phyloP scores from a whole-genome alignment of 129 eudicot genomes.

The Tagetes patula region DNA sequence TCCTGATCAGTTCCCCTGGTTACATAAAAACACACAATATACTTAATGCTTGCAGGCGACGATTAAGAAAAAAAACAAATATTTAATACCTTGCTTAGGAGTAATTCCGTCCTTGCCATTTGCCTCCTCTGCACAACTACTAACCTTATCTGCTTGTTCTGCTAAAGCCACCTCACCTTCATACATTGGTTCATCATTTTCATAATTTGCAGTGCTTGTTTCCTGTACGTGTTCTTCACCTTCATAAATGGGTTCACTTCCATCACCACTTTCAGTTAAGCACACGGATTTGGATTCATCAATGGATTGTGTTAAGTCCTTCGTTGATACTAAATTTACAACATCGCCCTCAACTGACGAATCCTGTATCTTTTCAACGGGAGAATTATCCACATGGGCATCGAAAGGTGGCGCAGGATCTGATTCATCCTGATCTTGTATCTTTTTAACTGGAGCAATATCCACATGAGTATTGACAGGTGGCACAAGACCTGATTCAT shows the following conservation, averaged over 20 bases:
- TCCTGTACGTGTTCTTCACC: constrained; percentile 87
- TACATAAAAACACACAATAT: constrained; percentile 26
- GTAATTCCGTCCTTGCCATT: constrained; percentile 49
- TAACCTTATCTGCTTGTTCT: constrained; percentile 52
- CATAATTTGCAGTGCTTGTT: constrained; percentile 40
- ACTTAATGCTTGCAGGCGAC: constrained; percentile 11
- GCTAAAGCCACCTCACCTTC: constrained; percentile 91
- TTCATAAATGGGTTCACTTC: constrained; percentile 87
- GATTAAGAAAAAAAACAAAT: constrained; percentile 1
- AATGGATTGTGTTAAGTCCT: constrained; percentile 30
- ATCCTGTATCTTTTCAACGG: constrained; percentile 33
- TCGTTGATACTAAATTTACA: constrained; percentile 34
- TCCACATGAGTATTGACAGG: constrained; percentile 27
- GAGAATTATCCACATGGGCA: constrained; percentile 29
- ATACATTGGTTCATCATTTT: constrained; percentile 80
- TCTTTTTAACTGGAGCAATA: constrained; percentile 32
- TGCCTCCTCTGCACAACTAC: constrained; percentile 31
- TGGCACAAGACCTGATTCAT: constrained; percentile 22
- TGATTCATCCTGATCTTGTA: constrained; percentile 24
- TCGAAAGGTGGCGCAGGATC: constrained; percentile 26
- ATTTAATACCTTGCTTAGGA: constrained; percentile 51
- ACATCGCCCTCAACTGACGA: constrained; percentile 23
- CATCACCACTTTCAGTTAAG: constrained; percentile 51
- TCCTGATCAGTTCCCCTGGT: constrained; percentile 70
- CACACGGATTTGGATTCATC: constrained; percentile 42